phyloP scores from a whole-genome alignment of 139 green algal species.

The Chlamydomonas incerta region DNA sequence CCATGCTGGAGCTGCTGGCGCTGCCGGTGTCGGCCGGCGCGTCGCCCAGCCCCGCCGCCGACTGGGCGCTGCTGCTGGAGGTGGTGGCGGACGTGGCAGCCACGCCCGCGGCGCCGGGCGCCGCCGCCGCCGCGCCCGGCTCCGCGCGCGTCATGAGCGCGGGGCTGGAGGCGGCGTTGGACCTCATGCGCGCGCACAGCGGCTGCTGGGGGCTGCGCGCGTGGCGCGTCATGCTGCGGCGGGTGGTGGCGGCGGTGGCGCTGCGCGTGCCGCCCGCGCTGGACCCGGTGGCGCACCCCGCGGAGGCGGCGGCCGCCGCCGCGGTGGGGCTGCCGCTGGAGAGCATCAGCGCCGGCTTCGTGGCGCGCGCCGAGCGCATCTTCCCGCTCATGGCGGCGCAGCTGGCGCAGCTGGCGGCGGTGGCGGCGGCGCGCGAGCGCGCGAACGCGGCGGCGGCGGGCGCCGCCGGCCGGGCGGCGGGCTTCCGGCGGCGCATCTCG shows the following conservation, averaged over 20 bases:
- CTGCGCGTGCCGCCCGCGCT: conserved; percentile 35
- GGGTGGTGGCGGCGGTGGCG: conserved; percentile 45
- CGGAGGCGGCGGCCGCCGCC: neutral
- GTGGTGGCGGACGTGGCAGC: conserved; percentile 30
- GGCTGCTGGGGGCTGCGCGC: conserved; percentile 50
- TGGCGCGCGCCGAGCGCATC: conserved; percentile 49
- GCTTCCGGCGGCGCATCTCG: neutral
- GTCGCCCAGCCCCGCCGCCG: neutral
- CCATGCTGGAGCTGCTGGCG: conserved; percentile 40
- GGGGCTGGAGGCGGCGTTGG: conserved; percentile 55
- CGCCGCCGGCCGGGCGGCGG: neutral
- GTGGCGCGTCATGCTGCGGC: conserved; percentile 62
- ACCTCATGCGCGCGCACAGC: conserved; percentile 46
- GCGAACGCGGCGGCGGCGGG: neutral
- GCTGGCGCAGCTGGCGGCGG: conserved; percentile 27
- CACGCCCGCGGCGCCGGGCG: conserved; percentile 8
- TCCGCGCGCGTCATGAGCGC: conserved; percentile 45
- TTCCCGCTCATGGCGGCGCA: conserved; percentile 59
- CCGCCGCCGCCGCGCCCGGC: conserved; percentile 39
- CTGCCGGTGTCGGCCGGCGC: neutral
- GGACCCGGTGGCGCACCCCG: conserved; percentile 4
- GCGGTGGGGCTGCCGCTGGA: conserved; percentile 30
- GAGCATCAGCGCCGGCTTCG: conserved; percentile 40
- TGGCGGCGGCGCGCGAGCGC: neutral
- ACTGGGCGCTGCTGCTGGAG: conserved; percentile 37